Base-by-base conservation (phyloP, 768 basidiomycete species). In the Boletus barrowsii region DNA sequence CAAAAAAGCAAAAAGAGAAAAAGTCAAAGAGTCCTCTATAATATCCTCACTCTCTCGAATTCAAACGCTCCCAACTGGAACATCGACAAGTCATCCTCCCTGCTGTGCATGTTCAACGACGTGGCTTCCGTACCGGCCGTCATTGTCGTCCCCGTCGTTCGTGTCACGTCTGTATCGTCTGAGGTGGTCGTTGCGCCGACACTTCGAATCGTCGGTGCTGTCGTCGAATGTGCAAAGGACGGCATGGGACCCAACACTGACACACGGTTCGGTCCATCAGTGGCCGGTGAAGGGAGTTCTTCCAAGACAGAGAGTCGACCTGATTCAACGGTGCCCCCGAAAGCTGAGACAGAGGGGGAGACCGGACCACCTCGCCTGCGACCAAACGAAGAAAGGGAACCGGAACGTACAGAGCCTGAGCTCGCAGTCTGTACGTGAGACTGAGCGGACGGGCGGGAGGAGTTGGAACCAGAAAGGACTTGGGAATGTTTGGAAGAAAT, bases 311-410 rank as follows among this genome's bases (percentile, higher is more conserved):
- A 69, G 15, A 68, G 56, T 47, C 61, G 60, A 39, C 57, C 56
- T 6, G 61, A 62, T 26, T 55, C 68, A 29, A 18, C n/a, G 2
- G 36, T 51, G 14, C 54, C 53, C 33, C 81, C 80, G 61, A 84
- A 81, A 0, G 78, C 79, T 0, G 82, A 83, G 44, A 79, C 55
- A 0, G 79, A 73, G 32, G 82, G 83, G 3, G 82, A 82, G 35
- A 75, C 62, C 7, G 70, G 62, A 10, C 57, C 65, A 32, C 55
- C 60, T 32, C 68, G 69, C 44, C 67, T 71, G 24, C 80, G 76
- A n/a, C 77, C 79, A 55, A 82, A 79, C 0, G 79, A 79, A 1
- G 81, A 79, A 46, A 86, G 67, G 47, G 84, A 86, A 20, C 75
- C 76, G 2, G 80, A 77, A 51, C 77, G 76, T 0, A 76, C 62